phyloP scores from a whole-genome alignment of 352 stramenopile species.

The Phytophthora hybrid region DNA sequence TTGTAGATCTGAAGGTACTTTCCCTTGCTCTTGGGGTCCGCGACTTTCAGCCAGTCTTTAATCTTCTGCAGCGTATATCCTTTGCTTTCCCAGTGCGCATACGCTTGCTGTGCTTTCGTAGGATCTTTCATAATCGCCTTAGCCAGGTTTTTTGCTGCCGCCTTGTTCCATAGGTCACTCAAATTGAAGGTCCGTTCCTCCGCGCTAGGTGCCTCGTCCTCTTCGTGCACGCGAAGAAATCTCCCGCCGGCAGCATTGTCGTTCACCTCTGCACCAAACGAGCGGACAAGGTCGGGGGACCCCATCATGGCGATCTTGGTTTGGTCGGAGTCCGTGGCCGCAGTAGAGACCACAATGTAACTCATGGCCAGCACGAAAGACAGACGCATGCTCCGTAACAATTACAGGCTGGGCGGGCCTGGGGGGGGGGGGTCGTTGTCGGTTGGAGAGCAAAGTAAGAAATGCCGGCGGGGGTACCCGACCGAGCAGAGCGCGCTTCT shows the following conservation, averaged over 20 bases:
- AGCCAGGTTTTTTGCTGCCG: not conserved
- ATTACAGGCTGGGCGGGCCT: not conserved
- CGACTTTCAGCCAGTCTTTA: not conserved
- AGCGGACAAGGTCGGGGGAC: not conserved
- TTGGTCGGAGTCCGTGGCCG: not conserved
- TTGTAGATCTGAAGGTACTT: not conserved
- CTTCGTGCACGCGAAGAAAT: not conserved
- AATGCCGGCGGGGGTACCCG: not conserved
- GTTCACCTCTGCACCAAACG: not conserved
- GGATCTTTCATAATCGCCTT: not conserved
- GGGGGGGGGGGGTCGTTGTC: not conserved
- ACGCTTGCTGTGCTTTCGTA: not conserved
- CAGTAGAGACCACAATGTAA: not conserved
- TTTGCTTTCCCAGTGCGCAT: not conserved
- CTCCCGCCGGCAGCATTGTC: not conserved
- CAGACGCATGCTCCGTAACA: not conserved
- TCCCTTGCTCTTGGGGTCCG: not conserved
- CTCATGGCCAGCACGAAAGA: not conserved
- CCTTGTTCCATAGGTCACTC: not conserved
- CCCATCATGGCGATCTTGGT: not conserved
- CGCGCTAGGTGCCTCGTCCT: not conserved
- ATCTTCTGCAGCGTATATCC: not conserved
- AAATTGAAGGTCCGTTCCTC: not conserved
- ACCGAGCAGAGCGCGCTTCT: too few relatives aligned
- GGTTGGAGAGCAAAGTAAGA: not conserved